Percentiles rank a stretch among this genome's conserved stretches.
Evolutionary conservation across 169 alveolate genomes (phyloP).

Genomic region (Plasmodium gaboni): DNA sequence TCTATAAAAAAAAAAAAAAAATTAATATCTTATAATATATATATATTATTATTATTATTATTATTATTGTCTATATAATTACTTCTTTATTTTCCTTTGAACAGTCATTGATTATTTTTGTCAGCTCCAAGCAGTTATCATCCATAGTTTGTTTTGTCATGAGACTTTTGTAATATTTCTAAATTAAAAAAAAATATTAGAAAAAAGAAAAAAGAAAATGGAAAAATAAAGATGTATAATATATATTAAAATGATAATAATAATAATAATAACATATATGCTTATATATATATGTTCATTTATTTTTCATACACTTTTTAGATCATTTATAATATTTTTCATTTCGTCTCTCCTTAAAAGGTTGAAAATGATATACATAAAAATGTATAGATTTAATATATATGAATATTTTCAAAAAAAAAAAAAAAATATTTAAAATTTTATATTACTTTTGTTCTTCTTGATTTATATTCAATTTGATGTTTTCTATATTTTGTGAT

Average conservation of each 20-base stretch:
- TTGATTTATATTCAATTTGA: constrained; percentile 35
- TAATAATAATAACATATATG: not conserved
- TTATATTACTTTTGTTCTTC: constrained; percentile 42
- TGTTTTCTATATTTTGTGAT: constrained; percentile 49
- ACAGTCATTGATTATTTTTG: constrained; percentile 15
- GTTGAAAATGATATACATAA: constrained; percentile 1
- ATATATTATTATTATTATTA: not conserved
- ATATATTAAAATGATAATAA: not conserved
- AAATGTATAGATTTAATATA: not conserved
- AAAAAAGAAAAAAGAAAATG: not conserved
- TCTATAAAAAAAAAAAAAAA: constrained; percentile 41
- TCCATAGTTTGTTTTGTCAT: constrained; percentile 34
- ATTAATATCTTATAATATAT: not conserved
- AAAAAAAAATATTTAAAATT: not conserved
- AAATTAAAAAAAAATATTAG: not conserved
- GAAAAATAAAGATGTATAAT: not conserved
- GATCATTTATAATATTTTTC: constrained; percentile 36
- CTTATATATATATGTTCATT: not conserved
- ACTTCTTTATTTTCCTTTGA: constrained; percentile 8
- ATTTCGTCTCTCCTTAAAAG: constrained; percentile 48
- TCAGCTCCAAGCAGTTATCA: constrained; percentile 13
- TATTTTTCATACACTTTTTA: constrained; percentile 45
- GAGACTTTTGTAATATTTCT: constrained; percentile 54
- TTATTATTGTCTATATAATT: constrained; percentile 5
- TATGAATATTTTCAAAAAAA: not conserved